Evolutionary conservation across 257 asterid genomes (phyloP).

Genomic region (Solanum virginianum): DNA sequence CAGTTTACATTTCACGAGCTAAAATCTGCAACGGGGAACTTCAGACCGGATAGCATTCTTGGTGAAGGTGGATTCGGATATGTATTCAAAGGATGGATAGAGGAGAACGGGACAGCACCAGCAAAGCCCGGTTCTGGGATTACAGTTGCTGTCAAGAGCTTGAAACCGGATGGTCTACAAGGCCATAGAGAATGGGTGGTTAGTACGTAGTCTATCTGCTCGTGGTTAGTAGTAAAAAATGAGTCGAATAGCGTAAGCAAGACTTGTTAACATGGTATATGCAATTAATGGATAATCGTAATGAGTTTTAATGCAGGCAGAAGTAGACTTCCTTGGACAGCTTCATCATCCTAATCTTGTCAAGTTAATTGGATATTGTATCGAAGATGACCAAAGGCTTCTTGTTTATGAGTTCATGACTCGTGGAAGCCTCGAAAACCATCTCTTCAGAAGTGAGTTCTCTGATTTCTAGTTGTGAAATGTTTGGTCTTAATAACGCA

Average conservation of each 20-base stretch:
- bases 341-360: slow-evolving; percentile 93
- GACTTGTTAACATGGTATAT: not conserved
- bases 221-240: slow-evolving; percentile 9
- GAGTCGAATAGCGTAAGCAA: slow-evolving; percentile 6
- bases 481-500: not conserved
- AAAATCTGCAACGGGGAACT: slow-evolving; percentile 84
- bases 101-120: slow-evolving; percentile 85
- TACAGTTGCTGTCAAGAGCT: slow-evolving; percentile 92
- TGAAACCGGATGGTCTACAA: slow-evolving; percentile 88
- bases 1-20: slow-evolving; percentile 73
- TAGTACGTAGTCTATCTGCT: slow-evolving; percentile 26
- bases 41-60: slow-evolving; percentile 89
- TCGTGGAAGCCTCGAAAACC: slow-evolving; percentile 95
- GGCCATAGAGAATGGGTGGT: slow-evolving; percentile 99
- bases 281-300: not conserved
- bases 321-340: slow-evolving; percentile 89
- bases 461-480: not conserved
- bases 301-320: slow-evolving; percentile 58
- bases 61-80: slow-evolving; percentile 97
- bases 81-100: slow-evolving; percentile 97
- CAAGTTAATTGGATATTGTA: slow-evolving; percentile 81
- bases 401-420: slow-evolving; percentile 95
- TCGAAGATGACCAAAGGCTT: slow-evolving; percentile 88
- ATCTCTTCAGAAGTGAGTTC: slow-evolving; percentile 81
- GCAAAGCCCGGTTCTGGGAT: slow-evolving; percentile 90